Evolutionary conservation across 148 eudicot species (phyloP), one percentile per base, ranked within the genome.

Genomic region (Heliosperma pusillum): DNA sequence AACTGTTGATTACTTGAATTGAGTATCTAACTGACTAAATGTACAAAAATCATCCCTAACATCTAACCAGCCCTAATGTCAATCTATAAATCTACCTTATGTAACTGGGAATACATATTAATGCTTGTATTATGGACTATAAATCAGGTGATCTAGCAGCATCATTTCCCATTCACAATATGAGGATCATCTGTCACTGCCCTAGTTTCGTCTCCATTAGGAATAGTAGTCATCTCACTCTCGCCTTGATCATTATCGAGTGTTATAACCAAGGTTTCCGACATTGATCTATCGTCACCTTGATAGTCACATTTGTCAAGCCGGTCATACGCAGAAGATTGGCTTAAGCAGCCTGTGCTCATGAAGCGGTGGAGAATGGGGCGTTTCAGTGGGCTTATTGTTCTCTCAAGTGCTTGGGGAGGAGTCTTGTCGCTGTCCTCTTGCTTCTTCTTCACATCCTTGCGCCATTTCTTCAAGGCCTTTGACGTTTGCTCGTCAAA

Each of bases 401-500:
- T 75, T 68, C 69, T 71, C 9, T 77, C 89, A 2, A 75, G 63
- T 11, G 87, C 74, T 71, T 52, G 77, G 17, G 80, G 61, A 0
- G 91, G 82, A 40, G 89, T 67, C 64, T 72, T 84, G 13, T 82
- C 79, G 22, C 63, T 80, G 40, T 77, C 79, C n/a, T 73, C 84
- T 20, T 81, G 84, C 80, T 79, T 92, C 85, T 86, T 90, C 82
- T 86, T 90, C 56, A 80, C 97, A 22, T 79, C 86, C 82, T 63
- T 87, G 77, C 83, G 97, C 97, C 97, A 94, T 24, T 83, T 85
- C 80, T 84, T 88, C 0, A 94, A 82, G 63, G 97, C 97, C 58
- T 85, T 89, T 15, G 92, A 79, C 22, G 98, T 94, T 78, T 92
- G 98, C 76, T 94, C 96, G 68, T 92, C 98, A 65, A 94, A 94